Conservation (phyloP, 2,329 filamentous ascomycete genomes). For the Diaporthe batatas region DNA sequence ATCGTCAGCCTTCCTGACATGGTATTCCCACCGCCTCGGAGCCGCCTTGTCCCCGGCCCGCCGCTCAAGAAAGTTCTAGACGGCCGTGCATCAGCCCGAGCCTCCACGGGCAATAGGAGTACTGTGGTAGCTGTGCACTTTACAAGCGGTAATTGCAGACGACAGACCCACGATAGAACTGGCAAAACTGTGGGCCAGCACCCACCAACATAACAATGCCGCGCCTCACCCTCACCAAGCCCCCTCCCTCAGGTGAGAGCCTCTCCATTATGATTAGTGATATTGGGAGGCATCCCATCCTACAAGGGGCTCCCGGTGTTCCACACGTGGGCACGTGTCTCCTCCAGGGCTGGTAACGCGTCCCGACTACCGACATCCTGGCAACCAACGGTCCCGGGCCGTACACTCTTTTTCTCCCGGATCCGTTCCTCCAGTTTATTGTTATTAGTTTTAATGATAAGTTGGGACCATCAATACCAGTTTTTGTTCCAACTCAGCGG, state of each 20-base stretch:
- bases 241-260: neutral
- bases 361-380: neutral
- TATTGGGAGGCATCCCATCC: neutral
- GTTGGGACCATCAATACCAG: neutral
- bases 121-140: neutral
- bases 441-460: slow-evolving; percentile 1
- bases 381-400: neutral
- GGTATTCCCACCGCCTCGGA: neutral
- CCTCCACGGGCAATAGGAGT: neutral
- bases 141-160: neutral
- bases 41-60: neutral
- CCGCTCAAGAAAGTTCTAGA: slow-evolving; percentile 16
- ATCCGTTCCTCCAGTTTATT: neutral
- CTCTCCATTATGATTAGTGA: neutral
- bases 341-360: slow-evolving; percentile 20
- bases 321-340: slow-evolving; percentile 15
- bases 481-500: slow-evolving; percentile 5
- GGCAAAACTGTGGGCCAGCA: neutral
- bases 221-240: neutral
- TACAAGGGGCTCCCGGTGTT: slow-evolving; percentile 20
- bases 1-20: neutral
- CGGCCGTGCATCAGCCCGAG: neutral
- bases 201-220: neutral
- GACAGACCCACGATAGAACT: neutral
- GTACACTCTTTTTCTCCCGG: neutral